A percentile compares a stretch with the other conserved stretches of the same genome.
Conservation (phyloP, 2,329 filamentous ascomycete genomes). For the Fusarium sp. region DNA sequence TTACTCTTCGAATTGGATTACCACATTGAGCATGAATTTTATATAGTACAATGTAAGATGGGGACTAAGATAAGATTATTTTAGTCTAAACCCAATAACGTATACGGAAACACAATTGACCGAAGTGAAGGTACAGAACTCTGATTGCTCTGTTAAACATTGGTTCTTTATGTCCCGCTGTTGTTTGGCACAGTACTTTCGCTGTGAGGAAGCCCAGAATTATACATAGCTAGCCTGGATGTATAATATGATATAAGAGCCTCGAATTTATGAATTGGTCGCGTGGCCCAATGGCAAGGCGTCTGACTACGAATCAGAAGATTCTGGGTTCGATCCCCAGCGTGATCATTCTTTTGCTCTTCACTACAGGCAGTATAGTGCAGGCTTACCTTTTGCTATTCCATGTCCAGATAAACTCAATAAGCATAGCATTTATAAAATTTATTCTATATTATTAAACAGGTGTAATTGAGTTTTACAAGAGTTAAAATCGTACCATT, state of each 20-base stretch:
- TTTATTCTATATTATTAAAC: background rate
- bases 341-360: conserved; percentile 25
- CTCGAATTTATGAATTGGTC: background rate
- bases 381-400: background rate
- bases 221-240: accelerated
- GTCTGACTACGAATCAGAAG: conserved; percentile 49
- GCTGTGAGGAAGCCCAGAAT: background rate
- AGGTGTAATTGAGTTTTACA: background rate
- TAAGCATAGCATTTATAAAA: accelerated
- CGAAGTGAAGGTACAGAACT: too few relatives aligned
- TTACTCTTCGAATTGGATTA: too few relatives aligned
- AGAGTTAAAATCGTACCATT: background rate
- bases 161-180: accelerated
- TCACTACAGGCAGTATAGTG: accelerated
- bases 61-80: accelerated
- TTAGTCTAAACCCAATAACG: too few relatives aligned
- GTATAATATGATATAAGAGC: accelerated
- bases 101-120: too few relatives aligned
- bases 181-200: too few relatives aligned
- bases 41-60: accelerated
- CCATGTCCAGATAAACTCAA: accelerated
- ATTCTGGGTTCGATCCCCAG: conserved; percentile 46
- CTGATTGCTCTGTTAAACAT: too few relatives aligned
- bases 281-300: conserved; percentile 47
- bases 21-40: too few relatives aligned